Evolutionary conservation across 2,329 filamentous ascomycete species (phyloP).

Genomic region (Claviceps lovelessii): DNA sequence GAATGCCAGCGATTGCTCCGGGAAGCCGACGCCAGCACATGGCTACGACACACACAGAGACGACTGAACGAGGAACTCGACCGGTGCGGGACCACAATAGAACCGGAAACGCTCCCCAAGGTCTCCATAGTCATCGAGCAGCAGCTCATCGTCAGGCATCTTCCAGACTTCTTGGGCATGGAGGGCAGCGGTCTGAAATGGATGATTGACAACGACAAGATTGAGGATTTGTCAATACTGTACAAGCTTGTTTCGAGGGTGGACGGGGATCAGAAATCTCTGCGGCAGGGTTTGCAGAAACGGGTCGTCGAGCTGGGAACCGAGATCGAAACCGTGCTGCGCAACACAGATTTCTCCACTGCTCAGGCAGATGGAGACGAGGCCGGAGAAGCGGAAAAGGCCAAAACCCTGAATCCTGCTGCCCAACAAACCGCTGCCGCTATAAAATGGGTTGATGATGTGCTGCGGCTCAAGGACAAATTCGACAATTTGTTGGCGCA

Average conservation of each 20-base stretch:
- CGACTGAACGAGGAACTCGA: constrained; percentile 69
- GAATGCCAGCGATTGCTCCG: constrained; percentile 65
- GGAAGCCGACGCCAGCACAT: constrained; percentile 66
- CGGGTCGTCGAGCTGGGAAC: constrained; percentile 67
- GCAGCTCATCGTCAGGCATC: constrained; percentile 62
- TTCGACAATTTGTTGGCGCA: constrained; percentile 66
- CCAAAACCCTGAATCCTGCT: constrained; percentile 28
- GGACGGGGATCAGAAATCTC: constrained; percentile 54
- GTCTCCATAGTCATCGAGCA: constrained; percentile 66
- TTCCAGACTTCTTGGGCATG: constrained; percentile 69
- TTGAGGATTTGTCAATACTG: constrained; percentile 64
- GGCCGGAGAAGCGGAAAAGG: constrained; percentile 27
- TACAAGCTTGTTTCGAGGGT: constrained; percentile 69
- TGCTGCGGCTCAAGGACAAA: constrained; percentile 71
- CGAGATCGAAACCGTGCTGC: constrained; percentile 61
- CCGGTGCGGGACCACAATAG: constrained; percentile 70
- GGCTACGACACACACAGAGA: constrained; percentile 61
- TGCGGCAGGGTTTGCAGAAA: constrained; percentile 57
- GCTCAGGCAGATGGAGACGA: constrained; percentile 30
- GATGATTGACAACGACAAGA: constrained; percentile 84
- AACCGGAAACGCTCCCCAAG: constrained; percentile 54
- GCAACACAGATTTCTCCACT: constrained; percentile 39
- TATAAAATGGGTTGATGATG: constrained; percentile 90
- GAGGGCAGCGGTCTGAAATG: constrained; percentile 70
- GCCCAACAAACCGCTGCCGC: constrained; percentile 77